phyloP scores from a whole-genome alignment of 2,329 filamentous ascomycete genomes.

The Lanzia echinophila region DNA sequence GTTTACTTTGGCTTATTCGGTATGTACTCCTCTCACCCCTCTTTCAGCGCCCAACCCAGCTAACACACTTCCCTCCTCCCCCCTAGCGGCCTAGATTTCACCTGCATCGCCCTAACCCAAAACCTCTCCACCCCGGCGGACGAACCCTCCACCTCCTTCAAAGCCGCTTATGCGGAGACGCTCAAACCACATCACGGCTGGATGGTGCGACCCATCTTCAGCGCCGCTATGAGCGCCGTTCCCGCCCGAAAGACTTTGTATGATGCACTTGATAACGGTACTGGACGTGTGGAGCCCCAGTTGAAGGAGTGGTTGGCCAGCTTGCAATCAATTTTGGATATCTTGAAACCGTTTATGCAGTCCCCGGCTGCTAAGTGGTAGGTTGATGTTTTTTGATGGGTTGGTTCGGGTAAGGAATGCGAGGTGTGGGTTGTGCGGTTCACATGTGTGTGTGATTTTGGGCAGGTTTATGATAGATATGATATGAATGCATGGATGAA shows the following conservation, averaged over 20 bases:
- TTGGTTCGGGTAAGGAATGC: too few relatives aligned
- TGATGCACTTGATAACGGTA: slow-evolving; percentile 68
- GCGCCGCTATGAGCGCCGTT: slow-evolving; percentile 83
- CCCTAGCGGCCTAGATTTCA: slow-evolving; percentile 84
- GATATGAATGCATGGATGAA: too few relatives aligned
- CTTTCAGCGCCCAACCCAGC: slow-evolving; percentile 35
- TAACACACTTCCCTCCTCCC: background rate
- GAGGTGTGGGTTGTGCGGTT: too few relatives aligned
- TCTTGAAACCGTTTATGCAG: slow-evolving; percentile 60
- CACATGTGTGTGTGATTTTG: too few relatives aligned
- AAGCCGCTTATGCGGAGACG: slow-evolving; percentile 72
- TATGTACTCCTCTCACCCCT: slow-evolving; percentile 38
- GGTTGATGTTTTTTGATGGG: too few relatives aligned
- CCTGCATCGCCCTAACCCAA: slow-evolving; percentile 70
- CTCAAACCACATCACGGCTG: slow-evolving; percentile 91
- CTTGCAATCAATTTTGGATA: slow-evolving; percentile 70
- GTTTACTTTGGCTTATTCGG: slow-evolving; percentile 85
- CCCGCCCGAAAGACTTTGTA: slow-evolving; percentile 96
- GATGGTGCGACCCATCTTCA: slow-evolving; percentile 86
- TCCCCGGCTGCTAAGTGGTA: slow-evolving; percentile 42
- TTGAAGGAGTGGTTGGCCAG: slow-evolving; percentile 67
- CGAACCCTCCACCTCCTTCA: slow-evolving; percentile 84
- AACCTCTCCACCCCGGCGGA: slow-evolving; percentile 63
- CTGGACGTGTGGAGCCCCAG: slow-evolving; percentile 54
- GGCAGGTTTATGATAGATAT: too few relatives aligned